A percentile compares a stretch with the other conserved stretches of the same genome.
Evolutionary conservation across 2,329 filamentous ascomycete genomes (phyloP).

Genomic region (Periconia digitata): DNA sequence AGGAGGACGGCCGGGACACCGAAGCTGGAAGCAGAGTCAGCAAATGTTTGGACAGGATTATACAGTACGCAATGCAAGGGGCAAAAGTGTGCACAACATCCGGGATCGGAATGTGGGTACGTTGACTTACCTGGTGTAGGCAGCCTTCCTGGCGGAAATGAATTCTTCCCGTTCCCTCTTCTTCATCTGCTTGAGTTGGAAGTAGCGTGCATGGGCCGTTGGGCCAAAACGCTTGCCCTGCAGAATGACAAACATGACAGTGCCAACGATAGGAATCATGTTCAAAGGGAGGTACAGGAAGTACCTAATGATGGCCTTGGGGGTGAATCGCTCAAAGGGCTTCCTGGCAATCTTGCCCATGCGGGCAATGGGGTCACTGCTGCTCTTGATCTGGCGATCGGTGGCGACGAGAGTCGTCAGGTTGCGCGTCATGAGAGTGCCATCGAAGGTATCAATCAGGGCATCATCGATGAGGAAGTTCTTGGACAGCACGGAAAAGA

Average conservation of each 20-base stretch:
- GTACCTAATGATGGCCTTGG: slow-evolving; percentile 70
- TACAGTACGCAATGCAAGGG: no score
- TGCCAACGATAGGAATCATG: slow-evolving; percentile 88
- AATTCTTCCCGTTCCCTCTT: slow-evolving; percentile 65
- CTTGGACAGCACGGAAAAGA: slow-evolving; percentile 59
- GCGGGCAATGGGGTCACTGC: slow-evolving; percentile 55
- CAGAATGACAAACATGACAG: slow-evolving; percentile 73
- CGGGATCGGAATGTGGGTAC: background rate
- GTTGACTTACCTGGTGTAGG: slow-evolving; percentile 75
- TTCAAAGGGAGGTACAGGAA: slow-evolving; percentile 88
- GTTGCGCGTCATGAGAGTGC: slow-evolving; percentile 58
- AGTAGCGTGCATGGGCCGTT: slow-evolving; percentile 68
- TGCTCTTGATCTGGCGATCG: slow-evolving; percentile 69
- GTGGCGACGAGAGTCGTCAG: slow-evolving; percentile 67
- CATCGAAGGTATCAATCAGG: slow-evolving; percentile 87
- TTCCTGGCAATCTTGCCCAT: slow-evolving; percentile 60
- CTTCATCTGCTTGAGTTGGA: slow-evolving; percentile 86
- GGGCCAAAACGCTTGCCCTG: slow-evolving; percentile 62
- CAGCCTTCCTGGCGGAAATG: slow-evolving; percentile 68
- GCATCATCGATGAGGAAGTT: slow-evolving; percentile 80
- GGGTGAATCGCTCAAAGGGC: slow-evolving; percentile 56
- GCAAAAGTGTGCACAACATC: no score
- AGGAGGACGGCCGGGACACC: slow-evolving; percentile 81
- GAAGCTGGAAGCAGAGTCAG: slow-evolving; percentile 39
- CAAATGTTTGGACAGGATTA: no score